phyloP scores from a whole-genome alignment of 2,329 filamentous ascomycete genomes.

The Penicillium freii region DNA sequence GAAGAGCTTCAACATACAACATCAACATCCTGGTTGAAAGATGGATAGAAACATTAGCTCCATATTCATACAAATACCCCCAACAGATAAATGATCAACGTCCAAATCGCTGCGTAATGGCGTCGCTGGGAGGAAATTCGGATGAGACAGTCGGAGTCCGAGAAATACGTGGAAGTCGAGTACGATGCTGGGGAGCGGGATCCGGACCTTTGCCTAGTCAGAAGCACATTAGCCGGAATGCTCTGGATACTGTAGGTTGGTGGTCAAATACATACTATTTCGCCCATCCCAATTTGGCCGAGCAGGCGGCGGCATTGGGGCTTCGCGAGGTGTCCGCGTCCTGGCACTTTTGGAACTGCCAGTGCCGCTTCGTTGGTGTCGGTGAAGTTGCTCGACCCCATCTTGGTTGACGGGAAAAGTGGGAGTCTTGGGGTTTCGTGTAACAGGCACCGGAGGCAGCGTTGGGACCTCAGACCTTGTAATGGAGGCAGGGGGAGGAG shows the following conservation, averaged over 20 bases:
- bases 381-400: slow-evolving; percentile 39
- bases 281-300: slow-evolving; percentile 20
- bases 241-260: background rate
- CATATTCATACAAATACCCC: background rate
- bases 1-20: background rate
- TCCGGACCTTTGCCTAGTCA: slow-evolving; percentile 12
- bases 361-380: slow-evolving; percentile 42
- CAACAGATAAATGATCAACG: background rate
- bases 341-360: slow-evolving; percentile 33
- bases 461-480: background rate
- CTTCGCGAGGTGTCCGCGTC: slow-evolving; percentile 22
- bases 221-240: background rate
- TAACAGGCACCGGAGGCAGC: background rate
- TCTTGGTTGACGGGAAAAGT: slow-evolving; percentile 26
- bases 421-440: slow-evolving; percentile 28
- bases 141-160: slow-evolving; percentile 23
- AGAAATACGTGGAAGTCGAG: slow-evolving; percentile 23
- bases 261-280: slow-evolving; percentile 22
- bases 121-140: slow-evolving; percentile 24
- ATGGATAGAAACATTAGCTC: background rate
- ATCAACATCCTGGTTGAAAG: background rate
- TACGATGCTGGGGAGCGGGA: slow-evolving; percentile 28
- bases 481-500: slow-evolving; percentile 9
- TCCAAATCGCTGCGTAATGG: slow-evolving; percentile 28
- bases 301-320: slow-evolving; percentile 36